A percentile compares a stretch with the other conserved stretches of the same genome.
These are phyloP conservation scores for Coniella lustricola DNA, from an alignment of 2,329 filamentous ascomycete species.

Conservation along the genomic window DNA sequence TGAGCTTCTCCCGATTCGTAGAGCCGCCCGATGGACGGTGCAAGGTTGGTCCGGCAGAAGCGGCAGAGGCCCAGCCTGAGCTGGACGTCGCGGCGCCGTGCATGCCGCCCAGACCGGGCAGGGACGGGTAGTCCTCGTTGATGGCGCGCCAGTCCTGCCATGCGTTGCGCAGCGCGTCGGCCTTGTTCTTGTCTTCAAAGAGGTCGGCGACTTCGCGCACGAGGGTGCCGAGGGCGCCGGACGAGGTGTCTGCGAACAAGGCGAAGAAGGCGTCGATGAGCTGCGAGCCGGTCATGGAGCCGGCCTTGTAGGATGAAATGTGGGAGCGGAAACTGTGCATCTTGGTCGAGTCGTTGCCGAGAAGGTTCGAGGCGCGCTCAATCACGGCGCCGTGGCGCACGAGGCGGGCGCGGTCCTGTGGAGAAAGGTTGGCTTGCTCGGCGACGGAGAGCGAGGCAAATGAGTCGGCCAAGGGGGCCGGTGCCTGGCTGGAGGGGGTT, in stretches of 20 bases:
- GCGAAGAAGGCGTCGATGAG: slow-evolving; percentile 84
- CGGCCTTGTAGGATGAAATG: slow-evolving; percentile 71
- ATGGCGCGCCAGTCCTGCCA: slow-evolving; percentile 96
- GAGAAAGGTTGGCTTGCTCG: slow-evolving; percentile 49
- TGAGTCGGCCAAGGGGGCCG: slow-evolving; percentile 26
- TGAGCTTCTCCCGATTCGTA: slow-evolving; percentile 40
- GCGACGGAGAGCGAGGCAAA: slow-evolving; percentile 46
- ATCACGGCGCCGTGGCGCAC: slow-evolving; percentile 78
- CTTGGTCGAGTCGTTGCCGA: slow-evolving; percentile 70
- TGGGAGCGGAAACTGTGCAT: slow-evolving; percentile 69
- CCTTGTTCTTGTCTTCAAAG: slow-evolving; percentile 75
- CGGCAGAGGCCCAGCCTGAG: slow-evolving; percentile 54
- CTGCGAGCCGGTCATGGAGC: slow-evolving; percentile 61
- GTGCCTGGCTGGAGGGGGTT: slow-evolving; percentile 10
- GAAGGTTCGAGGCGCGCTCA: slow-evolving; percentile 73
- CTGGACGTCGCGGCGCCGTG: slow-evolving; percentile 51
- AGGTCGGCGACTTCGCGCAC: slow-evolving; percentile 88
- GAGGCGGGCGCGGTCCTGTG: slow-evolving; percentile 74
- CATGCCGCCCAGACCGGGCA: slow-evolving; percentile 68
- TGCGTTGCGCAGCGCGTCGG: slow-evolving; percentile 65
- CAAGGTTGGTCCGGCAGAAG: slow-evolving; percentile 56
- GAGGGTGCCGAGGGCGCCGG: slow-evolving; percentile 76
- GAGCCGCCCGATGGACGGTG: slow-evolving; percentile 27
- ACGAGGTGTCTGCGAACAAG: slow-evolving; percentile 71
- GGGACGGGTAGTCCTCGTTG: slow-evolving; percentile 88